A percentile compares a stretch with the other conserved stretches of the same genome.
Evolutionary conservation across 257 asterid genomes (phyloP).

Genomic region (Asclepias syriaca): DNA sequence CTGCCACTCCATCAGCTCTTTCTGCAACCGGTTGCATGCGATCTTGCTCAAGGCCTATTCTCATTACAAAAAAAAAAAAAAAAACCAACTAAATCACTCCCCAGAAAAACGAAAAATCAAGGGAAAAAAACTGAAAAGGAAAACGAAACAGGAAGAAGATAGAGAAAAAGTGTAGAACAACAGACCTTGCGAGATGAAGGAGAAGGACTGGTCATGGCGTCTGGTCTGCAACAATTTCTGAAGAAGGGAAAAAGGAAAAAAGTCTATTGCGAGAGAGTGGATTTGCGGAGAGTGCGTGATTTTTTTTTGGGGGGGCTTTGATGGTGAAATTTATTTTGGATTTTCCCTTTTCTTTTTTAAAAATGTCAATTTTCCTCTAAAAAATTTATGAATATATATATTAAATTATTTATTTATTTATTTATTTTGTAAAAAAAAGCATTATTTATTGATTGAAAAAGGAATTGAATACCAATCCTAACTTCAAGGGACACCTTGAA

Average conservation of each 20-base stretch:
- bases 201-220: conserved; percentile 34
- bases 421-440: too few relatives aligned
- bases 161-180: background rate
- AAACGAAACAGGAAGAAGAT: background rate
- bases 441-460: too few relatives aligned
- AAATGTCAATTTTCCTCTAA: too few relatives aligned
- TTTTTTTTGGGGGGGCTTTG: background rate
- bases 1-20: conserved; percentile 97
- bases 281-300: background rate
- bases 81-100: background rate
- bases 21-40: conserved; percentile 95
- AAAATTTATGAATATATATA: too few relatives aligned
- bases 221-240: conserved; percentile 1
- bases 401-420: too few relatives aligned
- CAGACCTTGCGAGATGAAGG: conserved; percentile 38
- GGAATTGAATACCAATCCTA: too few relatives aligned
- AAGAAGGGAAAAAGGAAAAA: background rate
- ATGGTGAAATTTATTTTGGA: background rate
- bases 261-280: conserved; percentile 2
- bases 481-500: background rate
- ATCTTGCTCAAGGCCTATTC: conserved; percentile 88
- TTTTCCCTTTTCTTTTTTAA: background rate
- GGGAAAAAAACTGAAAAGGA: background rate
- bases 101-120: background rate
- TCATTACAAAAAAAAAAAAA: background rate